phyloP scores from a whole-genome alignment of 164 flowering plant species.

The Hamamelis virginiana region DNA sequence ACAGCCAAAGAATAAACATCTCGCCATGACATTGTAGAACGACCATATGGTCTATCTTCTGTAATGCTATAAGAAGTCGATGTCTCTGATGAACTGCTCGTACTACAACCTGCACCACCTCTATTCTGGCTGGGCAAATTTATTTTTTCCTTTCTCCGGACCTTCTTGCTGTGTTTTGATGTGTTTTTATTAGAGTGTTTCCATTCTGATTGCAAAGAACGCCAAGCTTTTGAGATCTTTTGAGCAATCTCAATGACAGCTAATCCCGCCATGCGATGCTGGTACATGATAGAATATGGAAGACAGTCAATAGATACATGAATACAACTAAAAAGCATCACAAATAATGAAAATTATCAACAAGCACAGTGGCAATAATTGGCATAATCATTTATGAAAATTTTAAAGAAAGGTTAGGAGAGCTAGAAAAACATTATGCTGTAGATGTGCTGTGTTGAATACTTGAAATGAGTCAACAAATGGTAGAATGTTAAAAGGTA shows the following conservation, averaged over 20 bases:
- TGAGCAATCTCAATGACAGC: slow-evolving; percentile 99
- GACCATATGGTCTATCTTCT: slow-evolving; percentile 63
- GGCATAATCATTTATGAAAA: background rate
- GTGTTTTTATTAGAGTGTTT: slow-evolving; percentile 59
- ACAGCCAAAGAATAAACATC: slow-evolving; percentile 84
- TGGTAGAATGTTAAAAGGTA: background rate
- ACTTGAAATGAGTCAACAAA: background rate
- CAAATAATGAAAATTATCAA: background rate
- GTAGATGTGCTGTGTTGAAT: background rate
- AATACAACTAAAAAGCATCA: background rate
- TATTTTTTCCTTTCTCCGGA: slow-evolving; percentile 59
- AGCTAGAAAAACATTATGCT: background rate
- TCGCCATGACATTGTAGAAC: slow-evolving; percentile 69
- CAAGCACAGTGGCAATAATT: background rate
- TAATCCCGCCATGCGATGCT: slow-evolving; percentile 99
- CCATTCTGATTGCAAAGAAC: slow-evolving; percentile 75
- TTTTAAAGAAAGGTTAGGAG: background rate
- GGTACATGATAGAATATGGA: slow-evolving; percentile 18
- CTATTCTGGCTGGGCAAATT: slow-evolving; percentile 69
- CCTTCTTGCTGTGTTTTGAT: slow-evolving; percentile 59
- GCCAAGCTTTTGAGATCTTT: slow-evolving; percentile 91
- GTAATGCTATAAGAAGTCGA: slow-evolving; percentile 46
- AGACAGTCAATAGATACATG: slow-evolving; percentile 1
- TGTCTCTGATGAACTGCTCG: slow-evolving; percentile 69
- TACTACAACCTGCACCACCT: slow-evolving; percentile 92